Evolutionary conservation across 2,329 filamentous ascomycete genomes (phyloP).

Genomic region (Epichloe typhina): DNA sequence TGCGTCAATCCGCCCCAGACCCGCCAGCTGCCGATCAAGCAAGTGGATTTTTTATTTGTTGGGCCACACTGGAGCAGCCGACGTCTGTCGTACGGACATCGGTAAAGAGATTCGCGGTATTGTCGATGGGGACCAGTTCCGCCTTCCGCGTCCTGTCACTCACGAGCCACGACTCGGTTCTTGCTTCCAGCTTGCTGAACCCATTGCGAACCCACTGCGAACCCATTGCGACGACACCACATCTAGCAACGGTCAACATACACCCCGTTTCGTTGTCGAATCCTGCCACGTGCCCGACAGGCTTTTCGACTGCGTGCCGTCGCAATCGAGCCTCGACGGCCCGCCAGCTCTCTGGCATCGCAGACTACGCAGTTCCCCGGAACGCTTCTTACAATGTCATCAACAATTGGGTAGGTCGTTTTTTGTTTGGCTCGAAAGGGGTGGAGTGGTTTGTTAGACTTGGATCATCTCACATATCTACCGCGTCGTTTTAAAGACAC

Average conservation of each 20-base stretch:
- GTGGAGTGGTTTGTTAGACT: neutral
- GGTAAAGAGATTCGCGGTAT: neutral
- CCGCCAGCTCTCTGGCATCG: neutral
- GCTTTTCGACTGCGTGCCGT: neutral
- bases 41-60: too few species aligned
- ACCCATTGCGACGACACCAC: neutral
- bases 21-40: too few species aligned
- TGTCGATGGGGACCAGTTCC: neutral
- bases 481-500: neutral
- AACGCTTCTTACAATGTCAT: constrained; percentile 9
- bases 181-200: neutral
- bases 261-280: neutral
- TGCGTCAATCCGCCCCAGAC: too few species aligned
- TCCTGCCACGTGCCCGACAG: neutral
- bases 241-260: neutral
- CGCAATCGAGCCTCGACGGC: constrained; percentile 2
- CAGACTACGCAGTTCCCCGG: neutral
- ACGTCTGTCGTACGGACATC: constrained; percentile 1
- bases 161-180: neutral
- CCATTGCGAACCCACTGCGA: neutral
- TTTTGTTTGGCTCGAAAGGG: neutral
- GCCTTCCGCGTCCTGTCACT: neutral
- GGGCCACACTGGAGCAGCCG: neutral
- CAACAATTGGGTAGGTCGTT: constrained; percentile 27
- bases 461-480: neutral